Conservation (phyloP, 2,329 filamentous ascomycete genomes). For the Tolypocladium amazonense region DNA sequence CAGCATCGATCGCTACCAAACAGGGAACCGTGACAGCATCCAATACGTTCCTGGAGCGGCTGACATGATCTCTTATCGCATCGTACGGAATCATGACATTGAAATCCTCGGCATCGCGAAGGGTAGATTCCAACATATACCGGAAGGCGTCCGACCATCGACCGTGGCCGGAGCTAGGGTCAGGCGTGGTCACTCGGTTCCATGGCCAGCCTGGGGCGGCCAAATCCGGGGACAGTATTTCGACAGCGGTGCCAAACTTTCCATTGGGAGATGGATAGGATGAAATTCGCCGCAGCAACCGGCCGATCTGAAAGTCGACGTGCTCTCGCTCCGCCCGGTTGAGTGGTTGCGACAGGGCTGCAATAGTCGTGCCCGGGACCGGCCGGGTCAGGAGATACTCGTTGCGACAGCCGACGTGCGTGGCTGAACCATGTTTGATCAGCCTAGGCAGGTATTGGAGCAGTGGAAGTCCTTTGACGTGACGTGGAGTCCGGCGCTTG, state of each 20-base stretch:
- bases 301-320: constrained; percentile 37
- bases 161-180: constrained; percentile 8
- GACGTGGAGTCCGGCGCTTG: not conserved
- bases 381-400: constrained; percentile 33
- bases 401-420: constrained; percentile 14
- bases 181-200: constrained; percentile 12
- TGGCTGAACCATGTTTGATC: constrained; percentile 23
- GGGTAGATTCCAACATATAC: constrained; percentile 40
- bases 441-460: constrained; percentile 27
- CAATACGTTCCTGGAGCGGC: constrained; percentile 35
- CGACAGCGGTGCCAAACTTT: constrained; percentile 31
- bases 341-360: constrained; percentile 21
- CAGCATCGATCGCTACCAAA: constrained; percentile 43
- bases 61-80: constrained; percentile 40
- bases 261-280: constrained; percentile 31
- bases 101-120: constrained; percentile 52
- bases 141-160: constrained; percentile 49
- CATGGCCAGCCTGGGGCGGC: not conserved
- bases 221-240: constrained; percentile 8
- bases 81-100: constrained; percentile 47
- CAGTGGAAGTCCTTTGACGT: constrained; percentile 7
- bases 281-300: constrained; percentile 33
- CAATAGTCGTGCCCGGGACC: constrained; percentile 25
- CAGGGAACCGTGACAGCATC: constrained; percentile 40
- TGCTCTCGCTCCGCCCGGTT: constrained; percentile 20